phyloP scores from a whole-genome alignment of 495 filamentous ascomycete species.

The Hypoxylon lienhwacheense region DNA sequence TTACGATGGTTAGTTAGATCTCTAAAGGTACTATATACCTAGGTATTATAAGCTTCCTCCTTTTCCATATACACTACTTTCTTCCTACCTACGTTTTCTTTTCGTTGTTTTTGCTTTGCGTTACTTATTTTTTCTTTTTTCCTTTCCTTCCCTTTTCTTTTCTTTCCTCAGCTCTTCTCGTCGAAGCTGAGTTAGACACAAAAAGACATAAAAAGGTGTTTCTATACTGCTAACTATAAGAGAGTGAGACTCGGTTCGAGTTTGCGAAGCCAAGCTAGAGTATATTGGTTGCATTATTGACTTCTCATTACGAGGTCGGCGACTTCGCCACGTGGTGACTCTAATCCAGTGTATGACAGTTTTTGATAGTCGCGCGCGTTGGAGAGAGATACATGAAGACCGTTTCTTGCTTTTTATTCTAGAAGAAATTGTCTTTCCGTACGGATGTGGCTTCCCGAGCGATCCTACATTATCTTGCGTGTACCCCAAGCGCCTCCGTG shows the following conservation, averaged over 20 bases:
- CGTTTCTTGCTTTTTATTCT: conserved; percentile 29
- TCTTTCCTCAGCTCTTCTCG: background rate
- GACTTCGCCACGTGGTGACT: conserved; percentile 32
- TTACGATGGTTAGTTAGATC: too few species aligned
- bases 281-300: conserved; percentile 34
- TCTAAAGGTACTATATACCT: too few species aligned
- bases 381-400: conserved; percentile 2
- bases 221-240: background rate
- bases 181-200: background rate
- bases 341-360: conserved; percentile 22
- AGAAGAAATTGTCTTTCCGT: conserved; percentile 24
- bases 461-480: conserved; percentile 27
- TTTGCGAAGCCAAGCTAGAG: conserved; percentile 15
- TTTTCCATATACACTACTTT: too few species aligned
- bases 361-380: conserved; percentile 19
- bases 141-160: background rate
- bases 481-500: conserved; percentile 18
- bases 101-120: too few species aligned
- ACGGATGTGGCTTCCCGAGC: conserved; percentile 26
- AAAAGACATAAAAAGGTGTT: background rate
- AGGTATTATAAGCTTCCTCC: too few species aligned
- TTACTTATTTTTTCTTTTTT: too few species aligned
- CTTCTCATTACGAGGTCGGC: conserved; percentile 31
- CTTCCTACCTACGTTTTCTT: too few species aligned
- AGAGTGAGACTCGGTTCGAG: conserved; percentile 18